Evolutionary conservation across 2,329 filamentous ascomycete species (phyloP), one percentile per base, ranked within the genome.

Genomic region (Ophiostoma tasmaniense): DNA sequence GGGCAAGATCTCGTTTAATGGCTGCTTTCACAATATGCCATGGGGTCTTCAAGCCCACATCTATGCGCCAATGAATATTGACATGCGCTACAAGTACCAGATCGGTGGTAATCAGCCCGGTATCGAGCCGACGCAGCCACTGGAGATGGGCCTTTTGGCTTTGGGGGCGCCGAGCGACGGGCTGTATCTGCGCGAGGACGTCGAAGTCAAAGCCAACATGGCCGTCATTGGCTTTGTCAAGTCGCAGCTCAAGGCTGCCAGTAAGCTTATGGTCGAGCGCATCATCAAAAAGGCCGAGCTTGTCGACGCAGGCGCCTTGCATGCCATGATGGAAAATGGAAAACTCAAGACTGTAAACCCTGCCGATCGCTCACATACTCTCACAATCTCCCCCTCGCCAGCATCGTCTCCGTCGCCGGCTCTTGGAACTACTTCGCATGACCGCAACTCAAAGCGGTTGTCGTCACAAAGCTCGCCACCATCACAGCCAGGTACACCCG

Each of bases 21-120:
- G 87, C 70, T 89, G 88, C 75, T 91, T 91, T 76, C 89, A 91
- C 75, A 84, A 90, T 76, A 86, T 90, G 81, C 87, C 88, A 2
- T 90, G 87, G 85, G 89, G 89, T 3, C 79, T 91, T 70, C 89
- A 91, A 78, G 89, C 87, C 11, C 89, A 91, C 79, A 87, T 88
- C 67, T 90, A 90, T 75, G 88, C 87, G 59, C 89, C 89, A 39
- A 83, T 90, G 75, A 84, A 83, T 71, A 82, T 90, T 67, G 88
- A 91, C 75, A 77, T 90, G 76, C 83, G 88, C 72, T 89, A 88
- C 79, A 89, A 85, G 73, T 91, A 90, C 76, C 83, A 85, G 74
- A 86, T 91, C 68, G 84, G 82, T 71, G 89, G 89, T 8, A 90
- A 90, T 75, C 88, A 90, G 77, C 85, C 87, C 0, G 88, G 87